Evolutionary conservation across 768 basidiomycete genomes (phyloP).

Genomic region (Leccinum imitatum): DNA sequence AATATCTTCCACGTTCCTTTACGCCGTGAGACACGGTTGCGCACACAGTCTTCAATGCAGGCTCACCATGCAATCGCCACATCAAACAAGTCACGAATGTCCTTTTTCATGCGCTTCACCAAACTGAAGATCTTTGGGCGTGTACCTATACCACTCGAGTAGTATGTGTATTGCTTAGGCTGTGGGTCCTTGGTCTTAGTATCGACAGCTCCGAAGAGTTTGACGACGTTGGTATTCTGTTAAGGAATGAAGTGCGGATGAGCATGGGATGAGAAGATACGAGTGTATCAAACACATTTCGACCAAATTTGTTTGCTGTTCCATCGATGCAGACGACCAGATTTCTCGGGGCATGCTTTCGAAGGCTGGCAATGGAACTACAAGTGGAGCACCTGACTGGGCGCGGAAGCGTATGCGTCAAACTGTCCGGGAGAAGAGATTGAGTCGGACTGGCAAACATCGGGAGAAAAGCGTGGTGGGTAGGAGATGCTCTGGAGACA

Average conservation of each 20-base stretch:
- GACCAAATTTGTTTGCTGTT: slow-evolving; percentile 22
- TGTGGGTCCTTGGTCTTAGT: slow-evolving; percentile 12
- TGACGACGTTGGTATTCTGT: slow-evolving; percentile 38
- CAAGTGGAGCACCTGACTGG: slow-evolving; percentile 12
- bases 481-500: background rate
- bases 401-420: background rate
- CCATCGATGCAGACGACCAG: slow-evolving; percentile 22
- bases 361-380: background rate
- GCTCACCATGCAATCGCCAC: slow-evolving; percentile 37
- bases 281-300: slow-evolving; percentile 4
- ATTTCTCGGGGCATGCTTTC: slow-evolving; percentile 8
- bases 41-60: background rate
- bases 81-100: slow-evolving; percentile 27
- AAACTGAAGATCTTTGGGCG: slow-evolving; percentile 28
- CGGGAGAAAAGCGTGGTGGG: background rate
- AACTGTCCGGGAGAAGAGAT: slow-evolving; percentile 1
- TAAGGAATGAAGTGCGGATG: background rate
- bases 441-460: slow-evolving; percentile 10
- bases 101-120: slow-evolving; percentile 15
- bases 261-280: background rate
- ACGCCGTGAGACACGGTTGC: background rate
- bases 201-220: slow-evolving; percentile 31
- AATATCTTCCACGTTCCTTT: slow-evolving; percentile 35
- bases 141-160: slow-evolving; percentile 39
- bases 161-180: slow-evolving; percentile 32